These are phyloP conservation scores for Pachyrhizus erosus DNA, from an alignment of 306 rosid genomes.

Conservation along the genomic window DNA sequence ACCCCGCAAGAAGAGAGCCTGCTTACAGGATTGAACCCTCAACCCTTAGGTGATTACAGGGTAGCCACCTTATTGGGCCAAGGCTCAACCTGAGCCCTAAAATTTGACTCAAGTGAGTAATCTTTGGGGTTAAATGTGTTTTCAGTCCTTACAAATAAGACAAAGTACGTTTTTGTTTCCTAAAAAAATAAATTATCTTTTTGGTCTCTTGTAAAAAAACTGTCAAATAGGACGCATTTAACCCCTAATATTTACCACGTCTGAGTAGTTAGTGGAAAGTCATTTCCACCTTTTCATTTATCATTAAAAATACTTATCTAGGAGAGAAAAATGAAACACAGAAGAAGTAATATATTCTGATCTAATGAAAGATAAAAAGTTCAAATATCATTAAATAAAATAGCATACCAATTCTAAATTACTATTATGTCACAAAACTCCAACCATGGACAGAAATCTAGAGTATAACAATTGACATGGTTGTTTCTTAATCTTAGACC, in stretches of 20 bases:
- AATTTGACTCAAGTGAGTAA: neutral
- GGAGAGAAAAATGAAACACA: neutral
- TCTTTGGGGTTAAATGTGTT: neutral
- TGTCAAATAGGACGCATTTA: too few relatives aligned
- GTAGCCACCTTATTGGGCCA: neutral
- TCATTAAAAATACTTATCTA: neutral
- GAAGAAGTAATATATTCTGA: conserved; percentile 3
- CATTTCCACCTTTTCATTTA: conserved; percentile 12
- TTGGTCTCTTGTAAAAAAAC: neutral
- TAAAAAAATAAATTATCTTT: too few relatives aligned
- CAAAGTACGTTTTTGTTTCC: neutral
- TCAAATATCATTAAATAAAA: conserved; percentile 12
- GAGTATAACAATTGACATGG: neutral
- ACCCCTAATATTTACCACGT: neutral
- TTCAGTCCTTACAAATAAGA: too few relatives aligned
- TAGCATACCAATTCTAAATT: conserved; percentile 28
- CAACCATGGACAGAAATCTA: neutral
- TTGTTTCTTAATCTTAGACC: conserved; percentile 22
- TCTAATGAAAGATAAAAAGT: neutral
- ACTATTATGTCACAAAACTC: conserved; percentile 10
- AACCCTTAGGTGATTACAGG: neutral
- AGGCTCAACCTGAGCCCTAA: conserved; percentile 9
- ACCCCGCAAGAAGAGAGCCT: neutral
- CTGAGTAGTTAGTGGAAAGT: neutral
- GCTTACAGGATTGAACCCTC: neutral